Conservation (phyloP, 306 rosid species). For the Neltuma alba region DNA sequence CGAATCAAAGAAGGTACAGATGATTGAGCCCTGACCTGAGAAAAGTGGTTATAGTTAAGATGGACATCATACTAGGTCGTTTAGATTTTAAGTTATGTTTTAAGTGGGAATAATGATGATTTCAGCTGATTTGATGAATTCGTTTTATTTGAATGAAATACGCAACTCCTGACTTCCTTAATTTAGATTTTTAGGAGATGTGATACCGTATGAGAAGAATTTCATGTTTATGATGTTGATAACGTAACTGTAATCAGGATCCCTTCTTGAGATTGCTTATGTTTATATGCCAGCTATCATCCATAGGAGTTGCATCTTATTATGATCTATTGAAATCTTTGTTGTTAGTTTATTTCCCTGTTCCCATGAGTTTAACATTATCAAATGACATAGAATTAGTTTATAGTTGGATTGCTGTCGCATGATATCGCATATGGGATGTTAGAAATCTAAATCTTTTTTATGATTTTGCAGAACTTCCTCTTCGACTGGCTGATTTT, state of each 20-base stretch:
- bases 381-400: conserved; percentile 7
- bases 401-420: not conserved
- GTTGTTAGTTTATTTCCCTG: not conserved
- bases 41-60: not conserved
- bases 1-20: conserved; percentile 3
- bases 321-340: not conserved
- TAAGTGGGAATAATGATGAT: not conserved
- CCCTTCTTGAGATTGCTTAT: not conserved
- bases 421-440: not conserved
- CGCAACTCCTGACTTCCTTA: not conserved
- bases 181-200: not conserved
- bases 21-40: not conserved
- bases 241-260: not conserved
- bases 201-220: not conserved
- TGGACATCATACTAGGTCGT: not conserved
- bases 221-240: not conserved
- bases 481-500: conserved; percentile 95
- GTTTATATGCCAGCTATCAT: not conserved
- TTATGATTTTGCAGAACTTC: conserved; percentile 70
- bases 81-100: not conserved
- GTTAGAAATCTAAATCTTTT: not conserved
- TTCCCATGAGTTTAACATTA: conserved; percentile 14
- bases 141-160: not conserved
- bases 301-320: not conserved
- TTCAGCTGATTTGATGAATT: not conserved